Evolutionary conservation across 2,329 filamentous ascomycete genomes (phyloP), one percentile per base, ranked within the genome.

Genomic region (Ambrosiella xylebori): DNA sequence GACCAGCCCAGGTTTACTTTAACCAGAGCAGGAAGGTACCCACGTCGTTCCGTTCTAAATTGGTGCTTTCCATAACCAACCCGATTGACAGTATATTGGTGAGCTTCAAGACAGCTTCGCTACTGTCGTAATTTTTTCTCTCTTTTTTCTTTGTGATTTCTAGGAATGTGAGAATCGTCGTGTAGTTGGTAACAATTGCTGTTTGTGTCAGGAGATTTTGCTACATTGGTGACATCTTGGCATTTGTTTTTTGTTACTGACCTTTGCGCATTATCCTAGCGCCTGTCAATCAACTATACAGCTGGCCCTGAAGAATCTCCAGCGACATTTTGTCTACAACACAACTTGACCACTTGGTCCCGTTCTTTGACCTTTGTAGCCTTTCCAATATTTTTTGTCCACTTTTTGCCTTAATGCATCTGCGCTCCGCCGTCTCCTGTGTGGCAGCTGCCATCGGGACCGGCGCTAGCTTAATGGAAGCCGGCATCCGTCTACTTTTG

Each of bases 371-470:
- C 47, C 12, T 51, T n/a, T 49, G 12, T 15, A 11, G 17, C 17
- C 17, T 15, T 49, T 49, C 45, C 45, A 15, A 9, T 41, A 2
- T 8, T 12, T 41, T 41, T 47, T 8, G 19, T 47, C n/a, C 44
- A 13, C 44, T 17, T 47, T 12, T 17, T 50, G 8, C 41, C 45
- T 13, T 39, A 9, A 57, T 59, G 58, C 54, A 55, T 38, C 41
- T 60, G 51, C 56, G 55, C 44, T 55, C 59, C 9, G 51, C 52
- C n/a, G 51, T 60, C n/a, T 60, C 59, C n/a, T 39, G 38, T 5
- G 37, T 51, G 9, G 56, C 56, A 36, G 56, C 56, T 40, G 59
- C 38, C 19, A 47, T 57, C 36, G 56, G 51, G 27, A 55, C 56
- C n/a, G 59, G 15, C 6, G 59, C 52, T n/a, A 58, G 50, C 7